Conservation (phyloP, 306 rosid species). For the Quercus wislizeni region DNA sequence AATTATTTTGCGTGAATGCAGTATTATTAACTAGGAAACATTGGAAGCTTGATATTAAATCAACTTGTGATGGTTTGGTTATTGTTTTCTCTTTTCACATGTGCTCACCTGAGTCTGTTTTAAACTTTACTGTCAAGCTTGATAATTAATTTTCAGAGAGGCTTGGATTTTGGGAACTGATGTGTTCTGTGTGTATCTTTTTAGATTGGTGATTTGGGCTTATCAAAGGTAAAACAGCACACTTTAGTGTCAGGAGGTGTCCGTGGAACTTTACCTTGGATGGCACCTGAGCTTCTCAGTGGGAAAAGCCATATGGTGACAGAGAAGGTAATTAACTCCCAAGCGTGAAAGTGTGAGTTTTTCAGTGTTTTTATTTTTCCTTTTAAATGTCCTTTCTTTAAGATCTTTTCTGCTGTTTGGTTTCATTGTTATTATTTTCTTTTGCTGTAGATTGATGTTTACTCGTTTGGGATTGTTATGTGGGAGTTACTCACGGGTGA, state of each 20-base stretch:
- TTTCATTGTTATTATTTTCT: conserved; percentile 24
- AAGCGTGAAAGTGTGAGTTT: neutral
- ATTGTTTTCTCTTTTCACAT: neutral
- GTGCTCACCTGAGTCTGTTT: neutral
- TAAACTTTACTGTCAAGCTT: neutral
- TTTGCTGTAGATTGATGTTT: conserved; percentile 84
- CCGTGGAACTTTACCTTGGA: conserved; percentile 99
- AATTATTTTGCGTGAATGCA: neutral
- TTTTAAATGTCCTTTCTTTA: conserved; percentile 9
- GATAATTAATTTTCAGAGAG: neutral
- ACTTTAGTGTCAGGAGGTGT: conserved; percentile 98
- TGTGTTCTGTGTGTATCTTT: conserved; percentile 18
- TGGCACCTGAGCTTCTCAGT: conserved; percentile 99
- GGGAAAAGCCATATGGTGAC: conserved; percentile 98
- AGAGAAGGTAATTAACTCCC: conserved; percentile 65
- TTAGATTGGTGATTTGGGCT: conserved; percentile 98
- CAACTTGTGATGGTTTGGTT: neutral
- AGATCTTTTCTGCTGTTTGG: conserved; percentile 17
- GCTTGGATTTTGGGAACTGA: conserved; percentile 22
- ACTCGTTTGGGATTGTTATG: conserved; percentile 97
- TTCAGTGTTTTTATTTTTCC: neutral
- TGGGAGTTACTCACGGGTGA: conserved; percentile 98
- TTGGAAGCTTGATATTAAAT: neutral
- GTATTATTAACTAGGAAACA: neutral
- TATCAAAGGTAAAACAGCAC: conserved; percentile 95